Conservation (phyloP, 2,329 filamentous ascomycete genomes). For the Aphanoascus verrucosus region DNA sequence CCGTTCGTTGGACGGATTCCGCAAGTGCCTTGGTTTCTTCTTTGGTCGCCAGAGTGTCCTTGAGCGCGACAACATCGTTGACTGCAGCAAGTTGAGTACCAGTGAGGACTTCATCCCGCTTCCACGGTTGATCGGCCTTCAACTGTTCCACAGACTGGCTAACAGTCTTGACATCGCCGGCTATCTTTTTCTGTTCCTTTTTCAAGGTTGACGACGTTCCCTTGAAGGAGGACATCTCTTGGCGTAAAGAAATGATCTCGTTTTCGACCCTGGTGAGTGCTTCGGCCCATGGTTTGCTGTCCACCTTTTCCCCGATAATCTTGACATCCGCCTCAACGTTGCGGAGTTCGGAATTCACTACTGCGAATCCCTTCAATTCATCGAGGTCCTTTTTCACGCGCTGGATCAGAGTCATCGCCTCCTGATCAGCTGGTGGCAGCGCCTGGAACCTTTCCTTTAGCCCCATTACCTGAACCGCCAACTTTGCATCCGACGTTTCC, state of each 20-base stretch:
- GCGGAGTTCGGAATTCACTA: background rate
- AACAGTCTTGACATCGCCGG: background rate
- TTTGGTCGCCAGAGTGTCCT: slow-evolving; percentile 1
- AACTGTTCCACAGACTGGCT: slow-evolving; percentile 6
- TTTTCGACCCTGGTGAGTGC: background rate
- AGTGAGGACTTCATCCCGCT: slow-evolving; percentile 3
- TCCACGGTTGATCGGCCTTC: slow-evolving; percentile 8
- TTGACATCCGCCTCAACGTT: background rate
- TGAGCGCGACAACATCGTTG: background rate
- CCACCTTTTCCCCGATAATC: background rate
- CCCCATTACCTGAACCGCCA: background rate
- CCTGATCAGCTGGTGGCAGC: background rate
- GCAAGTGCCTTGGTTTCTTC: slow-evolving; percentile 1
- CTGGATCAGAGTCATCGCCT: background rate
- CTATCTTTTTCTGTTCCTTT: background rate
- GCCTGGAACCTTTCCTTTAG: slow-evolving; percentile 1
- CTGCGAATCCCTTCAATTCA: slow-evolving; percentile 2
- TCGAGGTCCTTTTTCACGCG: slow-evolving; percentile 2
- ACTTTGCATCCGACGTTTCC: background rate
- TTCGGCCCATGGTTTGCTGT: slow-evolving; percentile 1
- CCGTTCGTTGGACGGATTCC: background rate
- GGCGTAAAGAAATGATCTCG: background rate
- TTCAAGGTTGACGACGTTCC: background rate
- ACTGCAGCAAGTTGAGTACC: background rate
- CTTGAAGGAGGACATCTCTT: background rate